phyloP scores from a whole-genome alignment of 1,284 basidiomycete genomes.

The Chalciporus sp. region DNA sequence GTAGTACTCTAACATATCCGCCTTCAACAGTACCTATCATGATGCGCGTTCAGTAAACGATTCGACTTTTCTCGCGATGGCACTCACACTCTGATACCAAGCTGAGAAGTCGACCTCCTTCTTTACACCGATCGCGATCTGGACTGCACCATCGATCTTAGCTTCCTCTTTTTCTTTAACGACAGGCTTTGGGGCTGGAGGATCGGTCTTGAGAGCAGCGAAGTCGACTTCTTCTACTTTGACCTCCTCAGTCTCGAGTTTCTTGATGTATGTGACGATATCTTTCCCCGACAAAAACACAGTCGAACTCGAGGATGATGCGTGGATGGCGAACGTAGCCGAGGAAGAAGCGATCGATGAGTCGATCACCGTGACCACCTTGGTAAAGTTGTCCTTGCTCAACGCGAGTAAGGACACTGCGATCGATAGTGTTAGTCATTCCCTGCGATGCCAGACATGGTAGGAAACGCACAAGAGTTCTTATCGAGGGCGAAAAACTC shows the following conservation, averaged over 20 bases:
- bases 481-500: conserved; percentile 88
- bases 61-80: neutral
- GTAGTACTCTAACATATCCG: conserved; percentile 99
- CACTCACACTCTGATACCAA: conserved; percentile 90
- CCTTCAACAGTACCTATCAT: conserved; percentile 89
- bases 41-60: conserved; percentile 5
- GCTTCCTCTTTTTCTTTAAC: conserved; percentile 71
- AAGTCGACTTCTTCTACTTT: conserved; percentile 80
- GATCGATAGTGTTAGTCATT: conserved; percentile 2
- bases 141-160: conserved; percentile 85
- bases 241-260: conserved; percentile 62
- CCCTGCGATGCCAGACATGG: neutral
- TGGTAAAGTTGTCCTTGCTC: conserved; percentile 71
- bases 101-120: conserved; percentile 93
- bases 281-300: conserved; percentile 79
- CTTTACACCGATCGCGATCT: conserved; percentile 92
- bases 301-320: conserved; percentile 69
- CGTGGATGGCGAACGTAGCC: conserved; percentile 73
- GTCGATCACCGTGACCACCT: conserved; percentile 79
- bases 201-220: conserved; percentile 56
- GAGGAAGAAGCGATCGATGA: conserved; percentile 68
- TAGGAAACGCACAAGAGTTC: conserved; percentile 70
- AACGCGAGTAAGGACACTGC: conserved; percentile 81
- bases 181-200: conserved; percentile 43
- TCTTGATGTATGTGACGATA: conserved; percentile 71